Evolutionary conservation across 331 rosid species (phyloP).

Genomic region (Erythrophleum ivorense): DNA sequence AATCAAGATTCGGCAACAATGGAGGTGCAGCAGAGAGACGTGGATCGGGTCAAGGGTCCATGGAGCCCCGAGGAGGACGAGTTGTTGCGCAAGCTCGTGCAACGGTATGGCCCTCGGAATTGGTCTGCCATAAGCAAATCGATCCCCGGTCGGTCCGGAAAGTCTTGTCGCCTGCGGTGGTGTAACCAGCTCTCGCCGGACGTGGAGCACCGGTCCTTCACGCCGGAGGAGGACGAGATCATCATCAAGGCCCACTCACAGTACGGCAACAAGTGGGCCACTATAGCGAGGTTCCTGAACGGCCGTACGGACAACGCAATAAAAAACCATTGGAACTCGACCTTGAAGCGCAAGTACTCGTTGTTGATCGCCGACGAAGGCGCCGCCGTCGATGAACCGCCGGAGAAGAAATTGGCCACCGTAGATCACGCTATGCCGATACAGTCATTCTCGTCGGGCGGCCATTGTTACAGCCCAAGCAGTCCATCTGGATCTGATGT

Average conservation of each 20-base stretch:
- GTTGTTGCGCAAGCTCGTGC: constrained; percentile 46
- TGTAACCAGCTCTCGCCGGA: constrained; percentile 71
- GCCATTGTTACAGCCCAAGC: constrained; percentile 26
- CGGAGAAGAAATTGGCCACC: constrained; percentile 35
- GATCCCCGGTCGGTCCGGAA: constrained; percentile 62
- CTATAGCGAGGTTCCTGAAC: constrained; percentile 60
- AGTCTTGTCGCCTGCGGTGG: constrained; percentile 72
- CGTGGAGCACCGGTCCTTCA: constrained; percentile 57
- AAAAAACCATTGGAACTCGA: constrained; percentile 74
- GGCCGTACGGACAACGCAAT: constrained; percentile 76
- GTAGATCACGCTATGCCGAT: not conserved
- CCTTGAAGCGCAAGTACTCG: constrained; percentile 56
- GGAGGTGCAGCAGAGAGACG: constrained; percentile 35
- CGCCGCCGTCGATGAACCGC: not conserved
- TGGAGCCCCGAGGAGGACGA: constrained; percentile 73
- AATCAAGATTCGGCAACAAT: constrained; percentile 30
- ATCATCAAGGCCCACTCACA: constrained; percentile 50
- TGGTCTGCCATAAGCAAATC: constrained; percentile 60
- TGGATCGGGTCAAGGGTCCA: constrained; percentile 62
- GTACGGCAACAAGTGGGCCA: constrained; percentile 70
- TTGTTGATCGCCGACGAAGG: constrained; percentile 26
- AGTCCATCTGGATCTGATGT: constrained; percentile 57
- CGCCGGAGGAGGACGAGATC: constrained; percentile 53
- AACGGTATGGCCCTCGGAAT: constrained; percentile 55
- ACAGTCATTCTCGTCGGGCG: constrained; percentile 5